A percentile compares a stretch with the other conserved stretches of the same genome.
Evolutionary conservation across 306 rosid species (phyloP).

Genomic region (Fagus sylvatica): DNA sequence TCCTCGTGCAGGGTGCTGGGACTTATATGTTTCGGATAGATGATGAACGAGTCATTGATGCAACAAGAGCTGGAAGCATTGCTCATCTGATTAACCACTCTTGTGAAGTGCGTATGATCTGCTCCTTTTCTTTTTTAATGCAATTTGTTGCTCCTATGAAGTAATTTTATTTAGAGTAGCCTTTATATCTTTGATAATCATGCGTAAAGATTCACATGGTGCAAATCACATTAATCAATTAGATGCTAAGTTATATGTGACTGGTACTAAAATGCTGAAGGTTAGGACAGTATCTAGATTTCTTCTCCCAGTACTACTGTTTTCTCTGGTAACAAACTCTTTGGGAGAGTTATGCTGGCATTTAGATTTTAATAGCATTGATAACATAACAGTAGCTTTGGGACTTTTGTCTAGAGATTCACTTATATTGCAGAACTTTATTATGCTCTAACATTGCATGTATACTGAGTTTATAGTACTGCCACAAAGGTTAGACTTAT

Average conservation of each 20-base stretch:
- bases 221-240: neutral
- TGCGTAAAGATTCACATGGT: conserved; percentile 4
- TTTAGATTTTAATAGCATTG: neutral
- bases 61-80: conserved; percentile 97
- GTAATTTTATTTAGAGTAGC: conserved; percentile 7
- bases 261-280: neutral
- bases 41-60: conserved; percentile 95
- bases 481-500: neutral
- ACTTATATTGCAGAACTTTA: neutral
- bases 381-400: neutral
- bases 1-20: conserved; percentile 91
- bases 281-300: neutral
- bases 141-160: conserved; percentile 17
- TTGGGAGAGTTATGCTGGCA: neutral
- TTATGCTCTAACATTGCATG: neutral
- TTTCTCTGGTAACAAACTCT: neutral
- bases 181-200: conserved; percentile 15
- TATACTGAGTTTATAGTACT: neutral
- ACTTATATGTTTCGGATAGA: conserved; percentile 97
- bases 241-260: conserved; percentile 14
- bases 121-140: conserved; percentile 17
- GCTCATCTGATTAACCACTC: conserved; percentile 99
- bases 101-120: conserved; percentile 71
- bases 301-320: neutral
- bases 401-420: neutral